A percentile compares a stretch with the other conserved stretches of the same genome.
These are phyloP conservation scores for Thraustochytrium sp. DNA, from an alignment of 352 stramenopile genomes.

Conservation along the genomic window DNA sequence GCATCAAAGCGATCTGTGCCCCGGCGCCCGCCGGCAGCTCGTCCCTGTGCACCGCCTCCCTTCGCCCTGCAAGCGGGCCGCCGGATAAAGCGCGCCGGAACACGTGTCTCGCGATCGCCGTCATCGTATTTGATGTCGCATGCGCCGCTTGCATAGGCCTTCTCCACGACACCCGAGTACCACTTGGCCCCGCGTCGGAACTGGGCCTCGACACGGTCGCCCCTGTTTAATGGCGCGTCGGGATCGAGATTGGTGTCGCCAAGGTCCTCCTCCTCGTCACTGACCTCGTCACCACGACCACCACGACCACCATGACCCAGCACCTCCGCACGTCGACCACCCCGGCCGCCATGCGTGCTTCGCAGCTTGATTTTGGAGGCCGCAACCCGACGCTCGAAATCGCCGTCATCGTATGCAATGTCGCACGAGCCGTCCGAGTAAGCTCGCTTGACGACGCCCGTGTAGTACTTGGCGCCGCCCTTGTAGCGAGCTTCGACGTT, in stretches of 20 bases:
- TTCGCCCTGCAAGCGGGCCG: not conserved
- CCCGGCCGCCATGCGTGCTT: too few species aligned
- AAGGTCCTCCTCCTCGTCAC: not conserved
- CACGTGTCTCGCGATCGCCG: slow-evolving; percentile 57
- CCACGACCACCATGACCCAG: too few species aligned
- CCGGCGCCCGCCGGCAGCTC: not conserved
- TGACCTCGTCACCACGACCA: not conserved
- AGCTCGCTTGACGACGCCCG: slow-evolving; percentile 60
- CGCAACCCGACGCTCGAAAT: slow-evolving; percentile 58
- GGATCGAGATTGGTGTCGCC: not conserved
- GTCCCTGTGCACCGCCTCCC: too few species aligned
- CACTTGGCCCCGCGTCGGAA: slow-evolving; percentile 10
- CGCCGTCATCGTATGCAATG: slow-evolving; percentile 69
- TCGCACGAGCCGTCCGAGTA: slow-evolving; percentile 62
- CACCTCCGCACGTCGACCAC: too few species aligned
- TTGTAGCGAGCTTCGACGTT: slow-evolving; percentile 63
- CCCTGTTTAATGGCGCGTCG: not conserved
- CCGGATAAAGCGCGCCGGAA: slow-evolving; percentile 51
- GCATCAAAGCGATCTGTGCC: not conserved
- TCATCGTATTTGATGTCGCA: slow-evolving; percentile 64
- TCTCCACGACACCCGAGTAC: not conserved
- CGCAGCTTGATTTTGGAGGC: slow-evolving; percentile 4
- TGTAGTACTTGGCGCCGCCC: slow-evolving; percentile 65
- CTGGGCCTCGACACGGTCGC: slow-evolving; percentile 18
- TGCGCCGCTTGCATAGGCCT: slow-evolving; percentile 49